A percentile compares a stretch with the other conserved stretches of the same genome.
These are phyloP conservation scores for Pleurotus eryngii DNA, from an alignment of 768 basidiomycete species.

Conservation along the genomic window DNA sequence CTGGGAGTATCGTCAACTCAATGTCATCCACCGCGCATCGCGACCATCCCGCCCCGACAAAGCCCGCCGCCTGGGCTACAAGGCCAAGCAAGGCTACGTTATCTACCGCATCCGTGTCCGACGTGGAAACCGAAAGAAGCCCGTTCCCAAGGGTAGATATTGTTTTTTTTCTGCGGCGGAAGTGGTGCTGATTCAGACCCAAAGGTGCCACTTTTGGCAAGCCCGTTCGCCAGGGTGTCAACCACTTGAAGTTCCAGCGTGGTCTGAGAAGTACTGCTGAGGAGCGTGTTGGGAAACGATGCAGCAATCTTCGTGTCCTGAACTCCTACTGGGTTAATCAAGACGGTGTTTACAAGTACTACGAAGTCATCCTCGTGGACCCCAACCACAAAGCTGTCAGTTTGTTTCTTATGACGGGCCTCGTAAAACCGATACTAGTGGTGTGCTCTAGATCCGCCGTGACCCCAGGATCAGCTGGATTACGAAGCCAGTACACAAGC, in stretches of 20 bases:
- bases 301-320: conserved; percentile 93
- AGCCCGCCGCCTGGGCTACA: conserved; percentile 97
- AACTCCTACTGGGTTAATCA: conserved; percentile 99
- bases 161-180: neutral
- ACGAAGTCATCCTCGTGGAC: conserved; percentile 97
- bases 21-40: conserved; percentile 97
- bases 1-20: conserved; percentile 99
- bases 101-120: conserved; percentile 97
- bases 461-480: conserved; percentile 99
- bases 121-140: conserved; percentile 98
- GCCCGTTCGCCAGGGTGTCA: conserved; percentile 98
- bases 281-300: conserved; percentile 95
- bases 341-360: conserved; percentile 99
- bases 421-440: conserved; percentile 9
- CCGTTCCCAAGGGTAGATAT: conserved; percentile 85
- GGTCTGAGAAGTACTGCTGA: conserved; percentile 91
- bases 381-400: conserved; percentile 90
- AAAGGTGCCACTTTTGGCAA: conserved; percentile 97
- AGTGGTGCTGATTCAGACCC: neutral
- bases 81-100: conserved; percentile 99
- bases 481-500: conserved; percentile 96
- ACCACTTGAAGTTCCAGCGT: conserved; percentile 98
- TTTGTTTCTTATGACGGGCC: conserved; percentile 5
- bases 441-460: conserved; percentile 68
- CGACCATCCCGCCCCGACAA: conserved; percentile 99